phyloP scores from a whole-genome alignment of 1,284 basidiomycete genomes.

The Ceratobasidium sp. region DNA sequence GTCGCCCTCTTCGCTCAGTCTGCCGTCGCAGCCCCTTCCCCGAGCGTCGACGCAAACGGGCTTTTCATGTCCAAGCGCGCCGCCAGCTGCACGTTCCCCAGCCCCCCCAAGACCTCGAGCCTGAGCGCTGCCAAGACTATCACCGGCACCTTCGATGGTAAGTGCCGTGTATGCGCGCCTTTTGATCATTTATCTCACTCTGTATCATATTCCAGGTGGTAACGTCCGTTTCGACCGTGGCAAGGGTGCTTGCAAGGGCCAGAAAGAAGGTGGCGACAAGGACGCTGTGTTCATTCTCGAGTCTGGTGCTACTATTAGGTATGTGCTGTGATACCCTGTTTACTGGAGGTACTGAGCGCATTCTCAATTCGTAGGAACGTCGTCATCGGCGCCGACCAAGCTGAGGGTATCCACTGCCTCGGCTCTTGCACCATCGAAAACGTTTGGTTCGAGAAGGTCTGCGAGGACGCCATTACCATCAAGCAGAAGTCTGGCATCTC shows the following conservation, averaged over 20 bases:
- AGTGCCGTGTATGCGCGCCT: slow-evolving; percentile 2
- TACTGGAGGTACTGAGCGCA: not conserved
- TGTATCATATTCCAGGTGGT: not conserved
- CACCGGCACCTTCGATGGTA: slow-evolving; percentile 48
- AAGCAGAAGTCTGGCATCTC: slow-evolving; percentile 43
- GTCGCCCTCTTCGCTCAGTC: slow-evolving; percentile 38
- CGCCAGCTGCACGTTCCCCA: slow-evolving; percentile 54
- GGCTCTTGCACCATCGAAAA: slow-evolving; percentile 57
- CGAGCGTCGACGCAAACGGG: slow-evolving; percentile 34
- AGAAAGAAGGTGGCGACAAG: slow-evolving; percentile 42
- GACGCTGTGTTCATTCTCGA: slow-evolving; percentile 47
- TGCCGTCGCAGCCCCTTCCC: slow-evolving; percentile 32
- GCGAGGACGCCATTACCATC: slow-evolving; percentile 56
- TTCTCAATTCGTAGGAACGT: slow-evolving; percentile 48
- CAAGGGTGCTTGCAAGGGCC: slow-evolving; percentile 43
- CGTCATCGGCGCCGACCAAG: slow-evolving; percentile 57
- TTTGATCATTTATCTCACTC: not conserved
- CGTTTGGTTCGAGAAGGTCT: slow-evolving; percentile 59
- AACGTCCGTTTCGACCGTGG: slow-evolving; percentile 37
- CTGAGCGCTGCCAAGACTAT: slow-evolving; percentile 55
- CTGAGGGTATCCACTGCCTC: slow-evolving; percentile 55
- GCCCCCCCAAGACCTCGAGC: slow-evolving; percentile 54
- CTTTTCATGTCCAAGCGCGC: slow-evolving; percentile 36
- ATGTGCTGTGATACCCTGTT: not conserved
- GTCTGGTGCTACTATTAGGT: slow-evolving; percentile 55